Evolutionary conservation across 202 grass and related monocot genomes (phyloP).

Genomic region (Tripidium arundinaceum): DNA sequence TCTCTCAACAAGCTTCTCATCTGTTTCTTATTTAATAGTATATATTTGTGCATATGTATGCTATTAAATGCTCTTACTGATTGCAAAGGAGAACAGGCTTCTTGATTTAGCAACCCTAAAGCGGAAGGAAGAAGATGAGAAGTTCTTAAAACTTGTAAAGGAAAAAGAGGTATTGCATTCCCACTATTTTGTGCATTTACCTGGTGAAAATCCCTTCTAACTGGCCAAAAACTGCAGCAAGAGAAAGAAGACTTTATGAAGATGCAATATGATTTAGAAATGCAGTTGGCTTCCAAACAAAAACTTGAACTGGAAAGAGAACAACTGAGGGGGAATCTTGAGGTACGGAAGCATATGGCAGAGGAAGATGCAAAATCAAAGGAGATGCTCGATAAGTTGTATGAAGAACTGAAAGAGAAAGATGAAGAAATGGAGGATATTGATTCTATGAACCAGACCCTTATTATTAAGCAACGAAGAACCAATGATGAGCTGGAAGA

Average conservation of each 20-base stretch:
- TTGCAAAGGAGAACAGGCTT: conserved; percentile 29
- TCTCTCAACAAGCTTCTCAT: neutral
- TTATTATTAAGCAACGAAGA: conserved; percentile 34
- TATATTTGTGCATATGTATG: conserved; percentile 6
- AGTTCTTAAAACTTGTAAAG: conserved; percentile 16
- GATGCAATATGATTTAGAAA: conserved; percentile 2
- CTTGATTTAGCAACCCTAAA: conserved; percentile 31
- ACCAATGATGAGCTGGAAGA: conserved; percentile 35
- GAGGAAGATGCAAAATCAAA: no score
- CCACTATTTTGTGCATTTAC: neutral
- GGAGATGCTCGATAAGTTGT: conserved; percentile 8
- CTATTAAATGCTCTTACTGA: conserved; percentile 13
- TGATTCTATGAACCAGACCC: conserved; percentile 26
- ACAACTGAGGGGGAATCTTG: neutral
- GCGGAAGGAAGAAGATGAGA: conserved; percentile 17
- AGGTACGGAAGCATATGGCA: no score
- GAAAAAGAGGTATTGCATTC: conserved; percentile 31
- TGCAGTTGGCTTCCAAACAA: conserved; percentile 33
- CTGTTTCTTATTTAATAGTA: neutral
- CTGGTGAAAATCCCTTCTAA: conserved; percentile 19
- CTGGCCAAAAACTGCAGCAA: conserved; percentile 14
- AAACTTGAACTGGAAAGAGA: conserved; percentile 49
- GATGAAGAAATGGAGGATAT: neutral
- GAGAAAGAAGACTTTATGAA: conserved; percentile 35
- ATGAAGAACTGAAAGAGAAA: conserved; percentile 19